Conservation (phyloP, 2,329 filamentous ascomycete species). For the Fusarium buharicum region DNA sequence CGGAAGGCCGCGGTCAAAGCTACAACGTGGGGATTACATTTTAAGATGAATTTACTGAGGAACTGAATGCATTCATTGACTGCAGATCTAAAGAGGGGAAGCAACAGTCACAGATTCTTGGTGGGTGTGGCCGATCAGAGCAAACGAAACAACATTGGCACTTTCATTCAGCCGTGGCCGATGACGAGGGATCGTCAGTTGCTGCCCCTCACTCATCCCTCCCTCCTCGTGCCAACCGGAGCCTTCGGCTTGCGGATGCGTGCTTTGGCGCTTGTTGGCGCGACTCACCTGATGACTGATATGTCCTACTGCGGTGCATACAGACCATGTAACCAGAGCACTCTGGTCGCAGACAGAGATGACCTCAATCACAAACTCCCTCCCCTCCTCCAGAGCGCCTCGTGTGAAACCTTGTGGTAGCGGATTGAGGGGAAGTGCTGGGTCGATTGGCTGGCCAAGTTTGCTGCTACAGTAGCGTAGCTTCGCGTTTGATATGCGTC, state of each 20-base stretch:
- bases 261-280: constrained; percentile 37
- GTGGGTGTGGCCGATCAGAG: constrained; percentile 30
- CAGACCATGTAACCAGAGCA: background rate
- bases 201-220: constrained; percentile 23
- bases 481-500: constrained; percentile 16
- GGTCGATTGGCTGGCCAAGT: constrained; percentile 28
- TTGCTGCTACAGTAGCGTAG: constrained; percentile 8
- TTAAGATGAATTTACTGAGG: background rate
- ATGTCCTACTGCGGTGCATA: constrained; percentile 11
- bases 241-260: constrained; percentile 41
- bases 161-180: constrained; percentile 18
- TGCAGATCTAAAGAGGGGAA: constrained; percentile 15
- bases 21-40: constrained; percentile 3
- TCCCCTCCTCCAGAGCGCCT: constrained; percentile 17
- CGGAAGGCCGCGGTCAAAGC: constrained; percentile 19
- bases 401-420: constrained; percentile 44
- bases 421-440: constrained; percentile 39
- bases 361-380: constrained; percentile 11
- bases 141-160: constrained; percentile 26
- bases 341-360: constrained; percentile 8
- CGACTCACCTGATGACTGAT: constrained; percentile 43
- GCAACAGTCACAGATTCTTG: background rate
- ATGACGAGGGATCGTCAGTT: constrained; percentile 45
- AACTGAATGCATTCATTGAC: background rate
- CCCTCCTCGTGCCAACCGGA: constrained; percentile 34